Conservation (phyloP, 768 basidiomycete species). For the Exidia glandulosa region DNA sequence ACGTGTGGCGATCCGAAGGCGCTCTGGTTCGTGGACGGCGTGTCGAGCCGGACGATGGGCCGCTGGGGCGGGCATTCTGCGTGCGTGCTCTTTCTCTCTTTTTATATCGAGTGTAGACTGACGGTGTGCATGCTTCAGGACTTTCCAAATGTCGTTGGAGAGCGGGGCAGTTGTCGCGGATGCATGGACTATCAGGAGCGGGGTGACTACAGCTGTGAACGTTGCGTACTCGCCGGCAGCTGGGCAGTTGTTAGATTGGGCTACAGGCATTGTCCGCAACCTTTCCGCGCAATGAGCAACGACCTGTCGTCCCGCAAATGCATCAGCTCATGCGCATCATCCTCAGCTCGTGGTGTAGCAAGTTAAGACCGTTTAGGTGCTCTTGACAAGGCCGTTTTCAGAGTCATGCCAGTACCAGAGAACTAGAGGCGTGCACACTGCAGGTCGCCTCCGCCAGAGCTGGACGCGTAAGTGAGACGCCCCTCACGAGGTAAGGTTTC, state of each 20-base stretch:
- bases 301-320: no score
- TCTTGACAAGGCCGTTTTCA: no score
- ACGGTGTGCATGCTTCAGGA: conserved; percentile 31
- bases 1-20: conserved; percentile 39
- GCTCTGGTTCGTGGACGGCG: conserved; percentile 70
- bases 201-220: background rate
- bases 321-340: no score
- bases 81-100: conserved; percentile 32
- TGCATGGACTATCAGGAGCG: background rate
- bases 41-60: conserved; percentile 52
- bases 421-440: no score
- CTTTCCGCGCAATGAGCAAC: background rate
- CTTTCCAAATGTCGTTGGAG: conserved; percentile 45
- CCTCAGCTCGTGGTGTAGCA: no score
- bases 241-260: background rate
- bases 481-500: no score
- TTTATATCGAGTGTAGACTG: background rate
- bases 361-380: no score
- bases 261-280: background rate
- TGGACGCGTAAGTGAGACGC: no score
- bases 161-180: background rate
- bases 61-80: conserved; percentile 71
- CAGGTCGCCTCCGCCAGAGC: no score
- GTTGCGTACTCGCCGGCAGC: background rate
- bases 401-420: no score